Base-by-base conservation (phyloP, 176 grass and related monocot genomes). In the Raddia guianensis region DNA sequence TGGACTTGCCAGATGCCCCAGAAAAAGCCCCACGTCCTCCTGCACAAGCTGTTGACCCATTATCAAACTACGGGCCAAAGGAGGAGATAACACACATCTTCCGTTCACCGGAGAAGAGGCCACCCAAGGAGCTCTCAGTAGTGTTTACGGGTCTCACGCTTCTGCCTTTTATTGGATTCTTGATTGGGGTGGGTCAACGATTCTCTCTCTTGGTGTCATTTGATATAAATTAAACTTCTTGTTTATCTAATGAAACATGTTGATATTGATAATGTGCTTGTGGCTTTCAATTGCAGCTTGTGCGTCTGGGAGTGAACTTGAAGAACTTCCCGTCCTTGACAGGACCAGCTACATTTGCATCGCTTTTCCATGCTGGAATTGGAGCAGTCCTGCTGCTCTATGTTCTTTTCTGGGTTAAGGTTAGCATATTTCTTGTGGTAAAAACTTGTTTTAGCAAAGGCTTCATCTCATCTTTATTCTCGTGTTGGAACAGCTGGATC, bases 351-450 rank as follows among this genome's bases (percentile, higher is more conserved):
- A 75, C 70, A 16, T 99, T 96, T 18, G 76, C 93, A 15, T 32
- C 88, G 9, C 82, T 99, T 65, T 99, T 99, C 75, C 93, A 99
- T 84, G 86, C 76, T 14, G 93, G 97, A 66, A 88, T 93, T 1
- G 92, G 71, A 60, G 91, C 89, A 76, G 93, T 96, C 67, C 84
- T 99, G 58, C 54, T 96, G 79, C 97, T 96, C 68, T 99, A 96
- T 76, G 93, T 66, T 40, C 91, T 99, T 75, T 99, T 99, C 76
- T 99, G 97, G 97, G 66, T 91, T 46, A 99, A 96, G 97, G 97
- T 96, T 56, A 70, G 51, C 65, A 53, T 74, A 12, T 58, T 74
- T 12, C 78, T 64, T 76, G 12, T 65, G 27, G 46, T 66, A 63
- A n/a, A 68, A 73, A 45, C 20, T 83, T 44, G 16, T 40, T 67